Conservation (phyloP, 306 rosid genomes). For the Luffa acutangula region DNA sequence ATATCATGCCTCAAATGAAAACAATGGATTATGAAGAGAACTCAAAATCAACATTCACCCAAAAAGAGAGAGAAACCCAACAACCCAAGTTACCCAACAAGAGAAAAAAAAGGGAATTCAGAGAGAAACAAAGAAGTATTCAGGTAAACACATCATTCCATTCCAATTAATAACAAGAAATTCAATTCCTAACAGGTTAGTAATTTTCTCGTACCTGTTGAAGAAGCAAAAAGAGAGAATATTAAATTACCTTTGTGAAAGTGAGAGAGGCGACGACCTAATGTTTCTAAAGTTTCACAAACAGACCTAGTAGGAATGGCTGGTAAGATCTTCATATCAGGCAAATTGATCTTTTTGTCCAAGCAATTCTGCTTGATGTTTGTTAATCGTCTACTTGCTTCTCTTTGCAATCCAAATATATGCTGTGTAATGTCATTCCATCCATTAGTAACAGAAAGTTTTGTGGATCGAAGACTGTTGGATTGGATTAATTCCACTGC, state of each 20-base stretch:
- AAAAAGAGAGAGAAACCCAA: not conserved
- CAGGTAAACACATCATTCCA: not conserved
- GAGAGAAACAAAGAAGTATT: not conserved
- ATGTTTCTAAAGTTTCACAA: conserved; percentile 30
- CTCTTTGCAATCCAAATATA: conserved; percentile 43
- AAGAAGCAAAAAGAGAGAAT: not conserved
- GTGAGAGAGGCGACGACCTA: conserved; percentile 32
- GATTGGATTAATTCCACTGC: conserved; percentile 35
- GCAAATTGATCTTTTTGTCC: conserved; percentile 32
- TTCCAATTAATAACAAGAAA: not conserved
- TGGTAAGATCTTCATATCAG: conserved; percentile 35
- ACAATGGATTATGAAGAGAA: not conserved
- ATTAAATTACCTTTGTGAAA: conserved; percentile 40
- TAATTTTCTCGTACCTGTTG: not conserved
- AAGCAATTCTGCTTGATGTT: conserved; percentile 37
- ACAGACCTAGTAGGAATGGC: conserved; percentile 29
- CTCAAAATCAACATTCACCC: not conserved
- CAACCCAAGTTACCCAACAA: not conserved
- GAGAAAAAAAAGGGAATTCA: not conserved
- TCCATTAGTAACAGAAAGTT: conserved; percentile 18
- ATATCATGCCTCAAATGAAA: not conserved
- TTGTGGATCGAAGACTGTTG: conserved; percentile 21
- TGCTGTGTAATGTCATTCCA: conserved; percentile 33
- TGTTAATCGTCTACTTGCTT: conserved; percentile 35
- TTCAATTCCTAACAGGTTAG: not conserved